Evolutionary conservation across 2,329 filamentous ascomycete genomes (phyloP).

Genomic region (Metarhizium anisopliae): DNA sequence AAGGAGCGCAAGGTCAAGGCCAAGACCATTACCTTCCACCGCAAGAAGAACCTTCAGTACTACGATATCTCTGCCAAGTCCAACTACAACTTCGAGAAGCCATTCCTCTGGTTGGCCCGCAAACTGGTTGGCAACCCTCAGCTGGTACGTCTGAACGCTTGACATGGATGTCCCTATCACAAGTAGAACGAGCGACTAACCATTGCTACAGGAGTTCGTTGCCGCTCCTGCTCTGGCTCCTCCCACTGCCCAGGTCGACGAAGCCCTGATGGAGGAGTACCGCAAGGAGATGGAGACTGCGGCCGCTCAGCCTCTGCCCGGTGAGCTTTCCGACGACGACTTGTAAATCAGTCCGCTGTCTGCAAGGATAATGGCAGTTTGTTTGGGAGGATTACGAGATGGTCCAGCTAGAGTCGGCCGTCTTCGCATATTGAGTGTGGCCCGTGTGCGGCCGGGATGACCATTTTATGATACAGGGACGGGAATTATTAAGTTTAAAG

Average conservation of each 20-base stretch:
- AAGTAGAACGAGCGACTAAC: conserved; percentile 16
- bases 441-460: conserved; percentile 25
- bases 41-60: conserved; percentile 99
- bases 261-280: conserved; percentile 72
- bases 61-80: conserved; percentile 99
- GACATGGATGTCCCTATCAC: not conserved
- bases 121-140: conserved; percentile 91
- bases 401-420: conserved; percentile 13
- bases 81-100: conserved; percentile 99
- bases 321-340: conserved; percentile 78
- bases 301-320: conserved; percentile 76
- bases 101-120: conserved; percentile 97
- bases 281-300: conserved; percentile 81
- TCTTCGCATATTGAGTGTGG: conserved; percentile 15
- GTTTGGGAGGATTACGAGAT: conserved; percentile 15
- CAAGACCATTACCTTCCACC: conserved; percentile 99
- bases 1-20: conserved; percentile 99
- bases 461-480: conserved; percentile 27
- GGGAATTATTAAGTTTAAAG: conserved; percentile 22
- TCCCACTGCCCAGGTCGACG: conserved; percentile 83
- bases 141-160: conserved; percentile 11
- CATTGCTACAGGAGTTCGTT: conserved; percentile 70
- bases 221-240: conserved; percentile 91
- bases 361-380: not conserved
- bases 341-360: conserved; percentile 36